Conservation (phyloP, 306 rosid genomes). For the Quercus wislizeni region DNA sequence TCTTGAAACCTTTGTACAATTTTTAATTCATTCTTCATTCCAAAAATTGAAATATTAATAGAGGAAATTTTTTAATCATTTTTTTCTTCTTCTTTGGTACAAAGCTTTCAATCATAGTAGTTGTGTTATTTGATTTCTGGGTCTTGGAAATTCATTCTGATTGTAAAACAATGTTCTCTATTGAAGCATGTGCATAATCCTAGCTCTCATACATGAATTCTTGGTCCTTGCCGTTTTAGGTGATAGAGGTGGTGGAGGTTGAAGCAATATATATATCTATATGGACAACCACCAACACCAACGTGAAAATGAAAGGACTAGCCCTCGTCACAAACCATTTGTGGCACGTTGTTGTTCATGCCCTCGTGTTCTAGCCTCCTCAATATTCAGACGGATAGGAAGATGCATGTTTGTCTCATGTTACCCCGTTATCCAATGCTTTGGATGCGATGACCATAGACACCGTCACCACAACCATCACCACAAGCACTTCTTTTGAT, state of each 20-base stretch:
- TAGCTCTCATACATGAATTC: neutral
- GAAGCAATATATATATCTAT: neutral
- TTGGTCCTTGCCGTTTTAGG: slow-evolving; percentile 18
- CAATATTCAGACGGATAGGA: slow-evolving; percentile 52
- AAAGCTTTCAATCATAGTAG: neutral
- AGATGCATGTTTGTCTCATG: slow-evolving; percentile 66
- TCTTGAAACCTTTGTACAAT: neutral
- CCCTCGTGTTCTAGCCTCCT: slow-evolving; percentile 36
- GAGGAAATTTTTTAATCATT: no score
- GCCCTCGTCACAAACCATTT: neutral
- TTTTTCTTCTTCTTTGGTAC: neutral
- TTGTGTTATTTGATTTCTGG: neutral
- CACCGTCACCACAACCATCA: slow-evolving; percentile 44
- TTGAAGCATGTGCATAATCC: neutral
- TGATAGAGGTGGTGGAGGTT: slow-evolving; percentile 2
- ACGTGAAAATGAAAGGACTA: slow-evolving; percentile 13
- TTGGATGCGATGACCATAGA: slow-evolving; percentile 55
- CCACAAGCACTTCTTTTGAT: slow-evolving; percentile 42
- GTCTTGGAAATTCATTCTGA: no score
- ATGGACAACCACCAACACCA: slow-evolving; percentile 38
- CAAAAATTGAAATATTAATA: no score
- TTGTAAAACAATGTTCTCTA: no score
- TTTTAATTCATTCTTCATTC: no score
- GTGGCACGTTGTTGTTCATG: slow-evolving; percentile 21
- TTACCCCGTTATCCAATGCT: slow-evolving; percentile 57